Conservation (phyloP, 2,329 filamentous ascomycete genomes). For the Ophiocordyceps australis region DNA sequence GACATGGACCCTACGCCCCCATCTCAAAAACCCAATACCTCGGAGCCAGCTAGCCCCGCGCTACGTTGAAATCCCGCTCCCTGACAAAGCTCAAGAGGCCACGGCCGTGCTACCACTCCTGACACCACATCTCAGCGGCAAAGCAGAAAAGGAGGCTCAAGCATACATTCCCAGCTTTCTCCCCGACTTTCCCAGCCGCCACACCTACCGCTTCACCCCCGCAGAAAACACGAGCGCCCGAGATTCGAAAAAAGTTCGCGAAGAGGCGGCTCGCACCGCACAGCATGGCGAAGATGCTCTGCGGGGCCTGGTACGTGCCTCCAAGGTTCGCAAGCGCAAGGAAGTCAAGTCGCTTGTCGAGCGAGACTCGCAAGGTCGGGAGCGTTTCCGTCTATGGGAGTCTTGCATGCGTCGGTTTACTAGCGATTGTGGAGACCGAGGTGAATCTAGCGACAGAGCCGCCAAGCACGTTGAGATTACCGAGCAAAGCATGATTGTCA, state of each 20-base stretch:
- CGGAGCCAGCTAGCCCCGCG: slow-evolving; percentile 17
- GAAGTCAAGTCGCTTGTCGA: slow-evolving; percentile 39
- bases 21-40: slow-evolving; percentile 33
- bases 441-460: slow-evolving; percentile 15
- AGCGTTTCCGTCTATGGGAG: slow-evolving; percentile 43
- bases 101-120: slow-evolving; percentile 25
- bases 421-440: slow-evolving; percentile 10
- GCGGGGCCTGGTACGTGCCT: slow-evolving; percentile 37
- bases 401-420: slow-evolving; percentile 39
- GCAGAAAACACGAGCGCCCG: slow-evolving; percentile 25
- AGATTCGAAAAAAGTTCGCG: slow-evolving; percentile 38
- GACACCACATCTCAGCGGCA: slow-evolving; percentile 38
- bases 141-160: slow-evolving; percentile 34
- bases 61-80: slow-evolving; percentile 17
- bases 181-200: slow-evolving; percentile 43
- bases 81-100: slow-evolving; percentile 19
- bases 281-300: slow-evolving; percentile 45
- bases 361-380: slow-evolving; percentile 29
- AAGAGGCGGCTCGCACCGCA: slow-evolving; percentile 39
- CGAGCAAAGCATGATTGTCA: slow-evolving; percentile 47
- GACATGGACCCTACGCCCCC: slow-evolving; percentile 31
- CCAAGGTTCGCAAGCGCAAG: slow-evolving; percentile 46
- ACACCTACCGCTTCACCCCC: slow-evolving; percentile 44
- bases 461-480: slow-evolving; percentile 35
- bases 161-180: slow-evolving; percentile 39